Base-by-base conservation (phyloP, 148 eudicot genomes). In the Talinum fruticosum region DNA sequence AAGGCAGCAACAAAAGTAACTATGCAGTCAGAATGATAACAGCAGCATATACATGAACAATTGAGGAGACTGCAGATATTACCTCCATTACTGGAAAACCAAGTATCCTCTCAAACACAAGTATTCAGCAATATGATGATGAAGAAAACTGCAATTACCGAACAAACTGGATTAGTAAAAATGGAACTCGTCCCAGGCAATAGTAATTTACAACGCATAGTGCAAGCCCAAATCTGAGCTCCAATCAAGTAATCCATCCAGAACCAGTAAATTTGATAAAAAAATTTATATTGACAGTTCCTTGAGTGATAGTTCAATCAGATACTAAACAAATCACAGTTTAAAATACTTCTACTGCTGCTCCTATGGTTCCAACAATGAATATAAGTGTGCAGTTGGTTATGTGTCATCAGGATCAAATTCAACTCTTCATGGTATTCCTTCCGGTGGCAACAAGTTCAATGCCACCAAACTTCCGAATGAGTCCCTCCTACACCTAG, bases 11-110 rank as follows among this genome's bases (percentile, higher is more conserved):
- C 12, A 35, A 16, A 37, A 12, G 24, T 26, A 3, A 62, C 32
- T 1, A 0, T n/a, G 24, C 49, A 8, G 5, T 54, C 23, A 26
- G 28, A 74, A 54, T 19, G n/a, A 32, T 10, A 76, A 66, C 1
- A 67, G 38, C 13, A 32, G 62, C 72, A 69, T 69, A 24, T 23
- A 54, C 61, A 21, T 5, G 8, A 23, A n/a, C 8, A 36, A 70
- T 23, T 12, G 29, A 24, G 34, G 16, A 30, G 30, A 71, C 5
- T 19, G 2, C 24, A 3, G 3, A 61, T 30, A 61, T 57, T 57
- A 78, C 80, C 75, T 78, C 80, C 80, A 78, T 78, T 23, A 70
- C 23, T 70, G 68, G 68, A 38, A 37, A 57, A 57, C 51, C 30
- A 32, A 15, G 65, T 33, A 10, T 6, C 16, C 34, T 44, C 34